Evolutionary conservation across 768 basidiomycete genomes (phyloP).

Genomic region (Pleurotus tuoliensis): DNA sequence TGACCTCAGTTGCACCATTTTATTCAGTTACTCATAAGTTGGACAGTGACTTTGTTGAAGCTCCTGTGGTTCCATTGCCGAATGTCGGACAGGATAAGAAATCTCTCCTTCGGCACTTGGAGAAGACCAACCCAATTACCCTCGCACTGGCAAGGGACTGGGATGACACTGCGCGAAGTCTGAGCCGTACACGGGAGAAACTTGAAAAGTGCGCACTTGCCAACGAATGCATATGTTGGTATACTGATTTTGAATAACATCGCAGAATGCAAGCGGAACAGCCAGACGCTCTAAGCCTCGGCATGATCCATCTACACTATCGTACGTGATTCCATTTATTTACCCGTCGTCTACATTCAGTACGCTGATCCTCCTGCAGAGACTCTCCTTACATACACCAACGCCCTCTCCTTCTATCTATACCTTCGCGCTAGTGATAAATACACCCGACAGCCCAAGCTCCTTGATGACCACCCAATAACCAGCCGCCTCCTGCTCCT

Average conservation of each 20-base stretch:
- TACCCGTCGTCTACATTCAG: background rate
- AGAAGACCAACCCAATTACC: conserved; percentile 73
- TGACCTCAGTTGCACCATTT: conserved; percentile 7
- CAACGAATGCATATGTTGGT: background rate
- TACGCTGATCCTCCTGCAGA: conserved; percentile 44
- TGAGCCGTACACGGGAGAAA: conserved; percentile 50
- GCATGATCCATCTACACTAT: conserved; percentile 82
- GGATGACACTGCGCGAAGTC: conserved; percentile 60
- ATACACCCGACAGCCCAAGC: conserved; percentile 56
- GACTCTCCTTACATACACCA: conserved; percentile 84
- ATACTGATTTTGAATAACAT: background rate
- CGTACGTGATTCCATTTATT: conserved; percentile 50
- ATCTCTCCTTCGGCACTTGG: conserved; percentile 59
- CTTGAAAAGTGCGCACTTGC: conserved; percentile 45
- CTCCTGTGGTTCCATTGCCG: conserved; percentile 34
- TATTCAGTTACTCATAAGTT: background rate
- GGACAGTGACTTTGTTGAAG: conserved; percentile 35
- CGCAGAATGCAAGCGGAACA: conserved; percentile 45
- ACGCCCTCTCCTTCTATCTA: conserved; percentile 89
- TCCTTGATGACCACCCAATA: conserved; percentile 68
- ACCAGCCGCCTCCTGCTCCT: conserved; percentile 73
- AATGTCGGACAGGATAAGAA: conserved; percentile 45
- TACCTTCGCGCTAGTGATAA: conserved; percentile 73
- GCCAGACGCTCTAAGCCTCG: conserved; percentile 52
- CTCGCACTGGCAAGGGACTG: conserved; percentile 81